Percentiles rank a stretch among this genome's conserved stretches.
Evolutionary conservation across 2,329 filamentous ascomycete genomes (phyloP).

Genomic region (Aspergillus felis): DNA sequence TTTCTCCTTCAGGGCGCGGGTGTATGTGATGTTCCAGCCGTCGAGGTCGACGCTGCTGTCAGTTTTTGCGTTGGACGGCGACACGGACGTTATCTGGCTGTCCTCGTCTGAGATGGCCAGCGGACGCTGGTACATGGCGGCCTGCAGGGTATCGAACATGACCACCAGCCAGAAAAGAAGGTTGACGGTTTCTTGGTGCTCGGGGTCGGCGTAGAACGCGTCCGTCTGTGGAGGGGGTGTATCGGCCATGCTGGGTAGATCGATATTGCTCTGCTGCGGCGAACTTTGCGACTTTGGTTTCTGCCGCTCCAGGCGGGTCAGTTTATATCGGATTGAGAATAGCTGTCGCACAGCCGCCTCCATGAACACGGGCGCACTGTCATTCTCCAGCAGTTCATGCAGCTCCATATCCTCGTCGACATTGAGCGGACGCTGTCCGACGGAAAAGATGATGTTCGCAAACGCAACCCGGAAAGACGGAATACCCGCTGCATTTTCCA

Average conservation of each 20-base stretch:
- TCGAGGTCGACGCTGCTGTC: conserved; percentile 5
- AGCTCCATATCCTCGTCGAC: conserved; percentile 12
- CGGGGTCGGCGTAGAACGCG: conserved; percentile 14
- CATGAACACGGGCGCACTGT: conserved; percentile 33
- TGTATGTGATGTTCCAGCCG: conserved; percentile 6
- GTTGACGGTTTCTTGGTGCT: conserved; percentile 47
- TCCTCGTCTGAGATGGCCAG: conserved; percentile 46
- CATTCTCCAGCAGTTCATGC: conserved; percentile 19
- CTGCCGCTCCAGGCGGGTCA: conserved; percentile 12
- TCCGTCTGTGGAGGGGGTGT: background rate
- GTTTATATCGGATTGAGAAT: conserved; percentile 26
- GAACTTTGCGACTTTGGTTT: background rate
- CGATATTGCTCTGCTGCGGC: background rate
- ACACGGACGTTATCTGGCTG: conserved; percentile 32
- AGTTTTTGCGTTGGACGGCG: background rate
- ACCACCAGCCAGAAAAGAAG: conserved; percentile 57
- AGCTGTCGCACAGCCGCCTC: conserved; percentile 40
- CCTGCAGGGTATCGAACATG: conserved; percentile 57
- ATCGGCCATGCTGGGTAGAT: background rate
- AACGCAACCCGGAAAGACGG: conserved; percentile 45
- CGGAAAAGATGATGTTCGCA: conserved; percentile 45
- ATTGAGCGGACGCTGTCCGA: conserved; percentile 40
- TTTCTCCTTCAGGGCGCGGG: conserved; percentile 7
- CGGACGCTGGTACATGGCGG: conserved; percentile 50
- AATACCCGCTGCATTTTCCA: conserved; percentile 37